These are phyloP conservation scores for Aureobasidium sp. DNA, from an alignment of 2,329 filamentous ascomycete species.

Conservation along the genomic window DNA sequence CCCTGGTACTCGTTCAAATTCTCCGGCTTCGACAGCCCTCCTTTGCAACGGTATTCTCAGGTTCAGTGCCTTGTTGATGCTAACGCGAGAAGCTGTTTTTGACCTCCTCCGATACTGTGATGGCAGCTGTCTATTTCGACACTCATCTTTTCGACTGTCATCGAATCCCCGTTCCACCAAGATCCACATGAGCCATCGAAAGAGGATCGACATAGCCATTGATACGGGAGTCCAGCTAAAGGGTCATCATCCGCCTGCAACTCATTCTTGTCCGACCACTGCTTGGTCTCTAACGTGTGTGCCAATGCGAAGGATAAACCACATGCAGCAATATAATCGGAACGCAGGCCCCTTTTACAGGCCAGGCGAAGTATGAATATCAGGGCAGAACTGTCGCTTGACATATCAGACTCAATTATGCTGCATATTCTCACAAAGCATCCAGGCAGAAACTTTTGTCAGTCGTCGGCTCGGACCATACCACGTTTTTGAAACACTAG, in stretches of 20 bases:
- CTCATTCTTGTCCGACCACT: not conserved
- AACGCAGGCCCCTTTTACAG: not conserved
- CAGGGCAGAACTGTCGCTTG: not conserved
- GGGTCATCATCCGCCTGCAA: conserved; percentile 3
- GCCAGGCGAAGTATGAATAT: not conserved
- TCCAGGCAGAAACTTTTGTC: not conserved
- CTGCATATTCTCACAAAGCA: not conserved
- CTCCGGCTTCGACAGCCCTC: not conserved
- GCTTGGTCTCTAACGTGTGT: not conserved
- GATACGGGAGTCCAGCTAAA: not conserved
- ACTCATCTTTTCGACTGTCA: not conserved
- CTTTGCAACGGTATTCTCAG: conserved; percentile 7
- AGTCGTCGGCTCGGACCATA: not conserved
- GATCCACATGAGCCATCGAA: not conserved
- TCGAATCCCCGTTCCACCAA: not conserved
- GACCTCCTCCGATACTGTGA: not conserved
- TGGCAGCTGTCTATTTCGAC: not conserved
- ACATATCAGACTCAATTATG: not conserved
- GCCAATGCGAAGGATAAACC: not conserved
- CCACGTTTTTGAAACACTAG: not conserved
- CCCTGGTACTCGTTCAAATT: not conserved
- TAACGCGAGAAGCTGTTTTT: conserved; percentile 3
- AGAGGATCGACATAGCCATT: not conserved
- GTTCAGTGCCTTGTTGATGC: not conserved
- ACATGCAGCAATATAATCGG: not conserved